Base-by-base conservation (phyloP, 139 green algal species). In the Micractinium conductrix region DNA sequence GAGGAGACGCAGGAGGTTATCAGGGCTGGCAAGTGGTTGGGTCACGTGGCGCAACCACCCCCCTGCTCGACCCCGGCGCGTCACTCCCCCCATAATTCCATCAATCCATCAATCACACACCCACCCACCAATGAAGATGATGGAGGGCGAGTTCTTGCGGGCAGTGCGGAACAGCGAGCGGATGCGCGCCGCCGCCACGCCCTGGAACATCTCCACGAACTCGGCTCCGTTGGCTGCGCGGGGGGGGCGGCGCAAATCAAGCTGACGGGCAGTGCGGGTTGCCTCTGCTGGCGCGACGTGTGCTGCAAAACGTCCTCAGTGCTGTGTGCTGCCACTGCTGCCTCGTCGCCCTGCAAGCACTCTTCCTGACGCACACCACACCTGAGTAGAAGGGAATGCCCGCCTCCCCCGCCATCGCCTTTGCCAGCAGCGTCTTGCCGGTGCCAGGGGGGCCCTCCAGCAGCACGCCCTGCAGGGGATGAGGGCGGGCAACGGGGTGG, bases 361-460 rank as follows among this genome's bases (percentile, higher is more conserved):
- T n/a, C n/a, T n/a, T n/a, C n/a, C n/a, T n/a, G n/a, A n/a, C n/a
- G n/a, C n/a, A n/a, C 53, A 19, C 7, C 53, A 4, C 55, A 82
- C 76, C 76, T 21, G 78, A 89, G 80, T 89, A 95, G 88, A 96
- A 96, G 43, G 93, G 92, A 37, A 96, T 87, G 74, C 87, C 88
- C 9, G 88, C 87, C 80, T 95, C 92, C 16, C 91, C 91, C 35
- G 93, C 93, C 92, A 96, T 95, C 4, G 97, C 97, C 91, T 98
- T 98, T 87, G 96, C 97, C 73, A 99, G 89, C 80, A 98, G 93
- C 24, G 97, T 99, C 91, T 99, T 99, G 65, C 97, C 97, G 28
- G 97, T 99, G 44, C 97, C 97, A 21, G 97, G 97, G 28, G 95
- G 95, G 28, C 97, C 97, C 84, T 99, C 99, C 82, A 99, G 86